Percentiles rank a stretch among this genome's conserved stretches.
phyloP scores from a whole-genome alignment of 257 asterid genomes.

The Avicennia marina region DNA sequence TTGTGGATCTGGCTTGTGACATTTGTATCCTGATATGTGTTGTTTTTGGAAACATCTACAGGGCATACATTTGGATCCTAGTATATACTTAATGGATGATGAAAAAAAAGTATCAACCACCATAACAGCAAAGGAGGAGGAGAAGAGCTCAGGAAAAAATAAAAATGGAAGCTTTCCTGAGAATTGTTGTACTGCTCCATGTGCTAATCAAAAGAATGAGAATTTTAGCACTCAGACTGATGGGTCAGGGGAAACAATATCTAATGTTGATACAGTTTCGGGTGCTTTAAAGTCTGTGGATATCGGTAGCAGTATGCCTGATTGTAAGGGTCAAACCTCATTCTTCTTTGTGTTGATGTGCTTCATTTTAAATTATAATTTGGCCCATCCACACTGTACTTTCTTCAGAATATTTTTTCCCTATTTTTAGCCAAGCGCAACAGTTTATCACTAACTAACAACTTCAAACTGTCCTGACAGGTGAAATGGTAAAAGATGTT shows the following conservation, averaged over 20 bases:
- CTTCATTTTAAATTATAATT: slow-evolving; percentile 10
- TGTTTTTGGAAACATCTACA: slow-evolving; percentile 29
- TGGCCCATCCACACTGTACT: background rate
- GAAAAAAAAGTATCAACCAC: slow-evolving; percentile 54
- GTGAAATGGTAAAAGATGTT: slow-evolving; percentile 44
- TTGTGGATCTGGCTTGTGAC: background rate
- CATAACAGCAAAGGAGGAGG: slow-evolving; percentile 42
- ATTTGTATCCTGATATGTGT: slow-evolving; percentile 4
- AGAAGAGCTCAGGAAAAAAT: slow-evolving; percentile 34
- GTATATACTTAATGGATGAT: slow-evolving; percentile 92
- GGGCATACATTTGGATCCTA: slow-evolving; percentile 99
- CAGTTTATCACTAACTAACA: background rate
- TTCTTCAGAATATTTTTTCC: slow-evolving; percentile 9
- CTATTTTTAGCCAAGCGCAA: background rate
- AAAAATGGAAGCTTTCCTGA: slow-evolving; percentile 35
- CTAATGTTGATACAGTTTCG: slow-evolving; percentile 42
- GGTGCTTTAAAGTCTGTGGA: slow-evolving; percentile 47
- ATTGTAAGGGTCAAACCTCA: slow-evolving; percentile 39
- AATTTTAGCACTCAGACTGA: slow-evolving; percentile 20
- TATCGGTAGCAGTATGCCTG: slow-evolving; percentile 31
- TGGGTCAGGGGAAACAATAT: slow-evolving; percentile 25
- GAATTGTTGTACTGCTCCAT: slow-evolving; percentile 24
- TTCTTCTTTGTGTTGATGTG: slow-evolving; percentile 5
- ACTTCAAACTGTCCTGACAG: slow-evolving; percentile 35
- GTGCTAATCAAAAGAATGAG: slow-evolving; percentile 23